These are phyloP conservation scores for Cladophialophora yegresii DNA, from an alignment of 2,329 filamentous ascomycete species.

Conservation along the genomic window DNA sequence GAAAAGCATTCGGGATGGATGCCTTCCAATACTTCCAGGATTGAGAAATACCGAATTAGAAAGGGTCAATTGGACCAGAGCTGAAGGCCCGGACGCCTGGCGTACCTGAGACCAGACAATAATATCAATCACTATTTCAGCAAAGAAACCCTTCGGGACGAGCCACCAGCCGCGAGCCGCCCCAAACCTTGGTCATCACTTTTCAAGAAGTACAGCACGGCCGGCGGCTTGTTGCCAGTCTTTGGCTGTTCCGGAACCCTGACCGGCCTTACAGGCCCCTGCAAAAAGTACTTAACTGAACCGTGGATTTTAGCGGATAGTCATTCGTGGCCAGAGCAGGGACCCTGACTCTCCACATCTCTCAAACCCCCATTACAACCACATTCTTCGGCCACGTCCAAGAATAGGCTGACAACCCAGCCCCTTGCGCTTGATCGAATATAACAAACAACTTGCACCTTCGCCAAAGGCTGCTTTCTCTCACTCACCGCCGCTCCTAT, in stretches of 20 bases:
- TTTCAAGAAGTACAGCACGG: neutral
- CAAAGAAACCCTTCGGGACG: slow-evolving; percentile 23
- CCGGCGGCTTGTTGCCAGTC: slow-evolving; percentile 3
- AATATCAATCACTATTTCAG: slow-evolving; percentile 17
- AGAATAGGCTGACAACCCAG: slow-evolving; percentile 10
- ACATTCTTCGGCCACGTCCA: slow-evolving; percentile 9
- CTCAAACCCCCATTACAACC: slow-evolving; percentile 1
- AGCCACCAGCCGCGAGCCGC: slow-evolving; percentile 30
- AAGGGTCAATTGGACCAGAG: slow-evolving; percentile 7
- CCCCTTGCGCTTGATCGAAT: neutral
- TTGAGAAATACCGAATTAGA: slow-evolving; percentile 15
- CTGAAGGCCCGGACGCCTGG: neutral
- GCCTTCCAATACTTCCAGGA: slow-evolving; percentile 16
- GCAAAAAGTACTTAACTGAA: slow-evolving; percentile 2
- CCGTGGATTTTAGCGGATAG: slow-evolving; percentile 1
- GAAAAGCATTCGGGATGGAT: slow-evolving; percentile 20
- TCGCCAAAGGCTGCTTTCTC: neutral
- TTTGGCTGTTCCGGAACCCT: neutral
- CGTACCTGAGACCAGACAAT: slow-evolving; percentile 8
- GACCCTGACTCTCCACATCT: slow-evolving; percentile 6
- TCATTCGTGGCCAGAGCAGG: neutral
- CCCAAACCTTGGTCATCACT: slow-evolving; percentile 3
- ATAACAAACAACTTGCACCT: neutral
- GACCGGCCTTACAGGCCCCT: slow-evolving; percentile 6
- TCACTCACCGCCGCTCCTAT: slow-evolving; percentile 27